These are phyloP conservation scores for Volvox africanus DNA, from an alignment of 139 green algal species.

Conservation along the genomic window DNA sequence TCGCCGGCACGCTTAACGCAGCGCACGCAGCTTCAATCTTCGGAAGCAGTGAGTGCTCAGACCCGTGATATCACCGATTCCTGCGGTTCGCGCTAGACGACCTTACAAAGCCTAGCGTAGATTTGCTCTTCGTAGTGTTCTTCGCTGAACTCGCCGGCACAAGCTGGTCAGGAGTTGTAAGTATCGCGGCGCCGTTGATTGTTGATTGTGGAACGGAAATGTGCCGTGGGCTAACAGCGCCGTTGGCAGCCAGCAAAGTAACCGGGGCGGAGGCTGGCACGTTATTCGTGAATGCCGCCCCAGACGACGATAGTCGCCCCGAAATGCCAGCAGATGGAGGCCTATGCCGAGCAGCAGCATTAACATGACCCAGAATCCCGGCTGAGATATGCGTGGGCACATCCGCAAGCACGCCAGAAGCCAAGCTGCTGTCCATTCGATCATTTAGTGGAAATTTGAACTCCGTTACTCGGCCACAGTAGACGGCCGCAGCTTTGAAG, in stretches of 20 bases:
- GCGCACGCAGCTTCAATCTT: too few relatives aligned
- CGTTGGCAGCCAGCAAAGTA: background rate
- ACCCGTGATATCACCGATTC: background rate
- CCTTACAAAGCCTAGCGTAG: background rate
- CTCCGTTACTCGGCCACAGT: background rate
- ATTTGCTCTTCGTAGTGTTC: background rate
- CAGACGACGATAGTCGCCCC: background rate
- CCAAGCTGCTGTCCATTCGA: background rate
- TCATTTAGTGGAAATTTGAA: slow-evolving; percentile 13
- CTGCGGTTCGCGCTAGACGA: slow-evolving; percentile 8
- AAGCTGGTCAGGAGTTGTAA: background rate
- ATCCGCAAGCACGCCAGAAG: background rate
- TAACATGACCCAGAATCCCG: background rate
- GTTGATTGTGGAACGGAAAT: background rate
- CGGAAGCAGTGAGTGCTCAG: too few relatives aligned
- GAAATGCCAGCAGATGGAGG: background rate
- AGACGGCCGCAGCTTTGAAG: slow-evolving; percentile 13
- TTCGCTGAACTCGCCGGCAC: background rate
- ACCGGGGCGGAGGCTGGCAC: background rate
- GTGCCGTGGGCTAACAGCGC: background rate
- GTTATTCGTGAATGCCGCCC: background rate
- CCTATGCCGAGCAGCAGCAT: background rate
- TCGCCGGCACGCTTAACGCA: too few relatives aligned
- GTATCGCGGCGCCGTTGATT: background rate
- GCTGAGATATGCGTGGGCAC: background rate